These are phyloP conservation scores for Keqinozyma sinolaborantium DNA, from an alignment of 1,139 yeast species.

Conservation along the genomic window DNA sequence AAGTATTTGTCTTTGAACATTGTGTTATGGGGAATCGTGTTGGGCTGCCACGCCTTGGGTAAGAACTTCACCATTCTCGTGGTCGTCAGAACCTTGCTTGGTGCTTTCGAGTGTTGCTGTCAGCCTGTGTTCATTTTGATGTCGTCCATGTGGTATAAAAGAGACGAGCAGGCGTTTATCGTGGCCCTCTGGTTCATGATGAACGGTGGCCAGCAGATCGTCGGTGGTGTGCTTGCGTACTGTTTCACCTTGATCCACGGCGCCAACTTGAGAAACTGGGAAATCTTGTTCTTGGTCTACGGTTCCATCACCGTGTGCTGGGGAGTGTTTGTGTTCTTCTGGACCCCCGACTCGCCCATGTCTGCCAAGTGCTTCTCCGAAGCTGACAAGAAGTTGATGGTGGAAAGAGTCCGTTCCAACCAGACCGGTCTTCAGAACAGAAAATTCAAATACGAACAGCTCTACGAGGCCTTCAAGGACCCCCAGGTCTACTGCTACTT, in stretches of 20 bases:
- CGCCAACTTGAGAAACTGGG: conserved; percentile 28
- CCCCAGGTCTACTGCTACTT: conserved; percentile 36
- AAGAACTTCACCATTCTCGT: conserved; percentile 37
- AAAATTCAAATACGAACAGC: conserved; percentile 23
- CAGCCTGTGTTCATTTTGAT: conserved; percentile 42
- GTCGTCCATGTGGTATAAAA: conserved; percentile 40
- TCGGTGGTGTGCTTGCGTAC: conserved; percentile 40
- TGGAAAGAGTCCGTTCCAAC: conserved; percentile 29
- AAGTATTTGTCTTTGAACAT: conserved; percentile 33
- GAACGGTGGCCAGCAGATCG: conserved; percentile 38
- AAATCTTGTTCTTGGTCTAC: conserved; percentile 33
- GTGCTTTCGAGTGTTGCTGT: conserved; percentile 39
- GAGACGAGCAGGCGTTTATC: conserved; percentile 33
- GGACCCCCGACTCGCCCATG: conserved; percentile 32
- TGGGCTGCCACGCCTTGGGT: conserved; percentile 34
- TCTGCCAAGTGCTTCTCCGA: conserved; percentile 25
- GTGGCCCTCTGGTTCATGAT: conserved; percentile 38
- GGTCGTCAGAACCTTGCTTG: conserved; percentile 38
- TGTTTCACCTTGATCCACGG: conserved; percentile 35
- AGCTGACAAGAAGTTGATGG: conserved; percentile 26
- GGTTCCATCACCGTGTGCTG: conserved; percentile 32
- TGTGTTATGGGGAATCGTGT: conserved; percentile 40
- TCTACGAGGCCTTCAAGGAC: conserved; percentile 27
- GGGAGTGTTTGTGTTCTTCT: conserved; percentile 24
- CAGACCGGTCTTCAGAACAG: conserved; percentile 30